Evolutionary conservation across 2,329 filamentous ascomycete genomes (phyloP), one percentile per base, ranked within the genome.

Genomic region (Sporothrix phasma): DNA sequence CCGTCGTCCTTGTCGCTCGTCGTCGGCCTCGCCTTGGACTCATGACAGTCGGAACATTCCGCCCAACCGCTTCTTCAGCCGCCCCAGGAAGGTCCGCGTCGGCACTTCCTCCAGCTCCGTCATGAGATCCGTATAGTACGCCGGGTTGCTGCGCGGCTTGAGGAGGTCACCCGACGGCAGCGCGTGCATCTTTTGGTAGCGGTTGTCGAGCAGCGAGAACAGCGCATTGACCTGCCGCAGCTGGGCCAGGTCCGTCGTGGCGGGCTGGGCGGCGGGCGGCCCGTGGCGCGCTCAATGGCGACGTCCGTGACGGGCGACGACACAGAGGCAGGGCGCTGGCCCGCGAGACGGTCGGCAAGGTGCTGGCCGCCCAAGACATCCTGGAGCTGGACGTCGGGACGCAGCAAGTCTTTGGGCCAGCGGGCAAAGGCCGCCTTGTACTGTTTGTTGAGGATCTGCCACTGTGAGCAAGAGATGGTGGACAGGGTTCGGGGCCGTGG

Each of bases 321-420:
- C 34, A 37, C 10, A 13, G 34, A 19, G 8, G 8, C 62, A 1
- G 17, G 15, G 22, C 81, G 59, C 65, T 74, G 73, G 65, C 71
- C 71, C 26, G 63, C 41, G 3, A 73, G 67, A 11, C 68, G 68
- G 54, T 71, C 71, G 63, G 79, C 76, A 59, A 83, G 72, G 31
- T 79, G 77, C 64, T 76, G 56, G 24, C 56, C 75, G 24, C 73
- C 72, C 58, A 88, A 74, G 39, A 83, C 78, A 68, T 84, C 79
- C 70, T 83, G 83, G 68, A 88, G 79, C 72, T 87, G 84, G 71
- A 81, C 78, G 65, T 85, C 80, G 7, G 85, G 85, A 0, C 86
- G 84, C 51, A 88, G 78, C 65, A 77, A 76, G 70, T 88, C 85
- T 69, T 82, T 81, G 53, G 86, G 86, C 86, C 86, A 89, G 67